Percentiles rank a stretch among this genome's conserved stretches.
Evolutionary conservation across 129 eudicot genomes (phyloP).

Genomic region (Flaveria ramosissima): DNA sequence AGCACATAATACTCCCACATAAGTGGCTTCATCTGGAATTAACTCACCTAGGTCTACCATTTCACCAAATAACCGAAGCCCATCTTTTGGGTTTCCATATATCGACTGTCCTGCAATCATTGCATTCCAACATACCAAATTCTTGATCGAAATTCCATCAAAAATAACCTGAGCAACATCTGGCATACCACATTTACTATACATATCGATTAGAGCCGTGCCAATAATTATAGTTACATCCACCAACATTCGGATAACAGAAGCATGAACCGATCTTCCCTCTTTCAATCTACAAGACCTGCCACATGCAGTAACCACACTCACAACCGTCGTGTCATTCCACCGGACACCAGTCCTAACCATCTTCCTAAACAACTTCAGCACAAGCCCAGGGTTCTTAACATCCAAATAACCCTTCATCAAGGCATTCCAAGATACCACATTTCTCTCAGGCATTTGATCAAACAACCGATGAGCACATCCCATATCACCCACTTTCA

Average conservation of each 20-base stretch:
- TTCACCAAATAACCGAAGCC: slow-evolving; percentile 52
- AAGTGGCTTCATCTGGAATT: slow-evolving; percentile 72
- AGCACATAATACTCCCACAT: slow-evolving; percentile 76
- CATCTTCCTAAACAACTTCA: slow-evolving; percentile 77
- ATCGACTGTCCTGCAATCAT: slow-evolving; percentile 83
- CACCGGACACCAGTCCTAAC: slow-evolving; percentile 31
- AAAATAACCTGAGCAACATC: slow-evolving; percentile 60
- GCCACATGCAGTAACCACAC: slow-evolving; percentile 67
- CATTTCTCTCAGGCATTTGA: slow-evolving; percentile 52
- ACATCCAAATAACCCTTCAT: slow-evolving; percentile 51
- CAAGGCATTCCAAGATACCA: slow-evolving; percentile 56
- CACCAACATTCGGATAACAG: slow-evolving; percentile 37
- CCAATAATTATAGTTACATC: slow-evolving; percentile 49
- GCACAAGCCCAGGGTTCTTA: slow-evolving; percentile 60
- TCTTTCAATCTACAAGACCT: slow-evolving; percentile 81
- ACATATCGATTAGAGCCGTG: slow-evolving; percentile 78
- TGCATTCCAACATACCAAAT: slow-evolving; percentile 81
- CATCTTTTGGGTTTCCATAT: slow-evolving; percentile 71
- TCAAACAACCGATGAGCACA: neutral
- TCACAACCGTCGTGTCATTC: slow-evolving; percentile 59
- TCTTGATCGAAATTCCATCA: slow-evolving; percentile 50
- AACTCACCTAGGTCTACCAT: slow-evolving; percentile 39
- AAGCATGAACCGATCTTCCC: slow-evolving; percentile 79
- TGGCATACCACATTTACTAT: slow-evolving; percentile 62
- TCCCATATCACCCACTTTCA: neutral